phyloP scores from a whole-genome alignment of 441 rosid species.

The Arabidopsis hybrid region DNA sequence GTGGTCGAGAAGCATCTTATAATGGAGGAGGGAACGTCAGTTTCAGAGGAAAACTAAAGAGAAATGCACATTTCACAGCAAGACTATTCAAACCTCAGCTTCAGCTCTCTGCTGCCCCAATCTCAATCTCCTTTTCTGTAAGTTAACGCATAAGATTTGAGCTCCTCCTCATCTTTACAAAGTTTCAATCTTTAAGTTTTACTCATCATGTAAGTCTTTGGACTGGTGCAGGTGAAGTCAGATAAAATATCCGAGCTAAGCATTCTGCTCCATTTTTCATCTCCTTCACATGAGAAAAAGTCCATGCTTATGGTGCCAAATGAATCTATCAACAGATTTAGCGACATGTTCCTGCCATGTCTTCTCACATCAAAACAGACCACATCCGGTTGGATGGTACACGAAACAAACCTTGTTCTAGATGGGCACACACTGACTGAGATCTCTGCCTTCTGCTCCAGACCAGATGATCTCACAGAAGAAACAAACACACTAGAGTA shows the following conservation, averaged over 20 bases:
- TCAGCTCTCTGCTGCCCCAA: slow-evolving; percentile 51
- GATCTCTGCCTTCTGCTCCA: slow-evolving; percentile 69
- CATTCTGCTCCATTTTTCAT: slow-evolving; percentile 61
- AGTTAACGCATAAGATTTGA: slow-evolving; percentile 31
- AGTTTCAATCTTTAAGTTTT: background rate
- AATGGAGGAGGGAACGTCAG: slow-evolving; percentile 81
- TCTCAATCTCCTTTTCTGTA: slow-evolving; percentile 70
- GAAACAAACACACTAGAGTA: slow-evolving; percentile 45
- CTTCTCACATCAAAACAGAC: slow-evolving; percentile 42
- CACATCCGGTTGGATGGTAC: slow-evolving; percentile 55
- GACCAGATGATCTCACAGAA: slow-evolving; percentile 29
- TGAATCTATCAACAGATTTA: slow-evolving; percentile 47
- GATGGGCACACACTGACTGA: slow-evolving; percentile 57
- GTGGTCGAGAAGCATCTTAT: slow-evolving; percentile 68
- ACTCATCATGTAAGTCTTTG: background rate
- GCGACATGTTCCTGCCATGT: slow-evolving; percentile 50
- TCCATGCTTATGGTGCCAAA: slow-evolving; percentile 55
- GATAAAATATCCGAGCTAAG: slow-evolving; percentile 61
- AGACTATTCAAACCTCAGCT: slow-evolving; percentile 71
- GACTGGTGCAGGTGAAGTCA: slow-evolving; percentile 64
- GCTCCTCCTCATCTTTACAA: background rate
- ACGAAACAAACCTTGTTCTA: slow-evolving; percentile 58
- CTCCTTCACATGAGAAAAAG: slow-evolving; percentile 44
- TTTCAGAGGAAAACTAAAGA: slow-evolving; percentile 71
- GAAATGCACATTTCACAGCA: slow-evolving; percentile 51